Conservation (phyloP, 169 alveolate species). For the Plasmodium adleri region DNA sequence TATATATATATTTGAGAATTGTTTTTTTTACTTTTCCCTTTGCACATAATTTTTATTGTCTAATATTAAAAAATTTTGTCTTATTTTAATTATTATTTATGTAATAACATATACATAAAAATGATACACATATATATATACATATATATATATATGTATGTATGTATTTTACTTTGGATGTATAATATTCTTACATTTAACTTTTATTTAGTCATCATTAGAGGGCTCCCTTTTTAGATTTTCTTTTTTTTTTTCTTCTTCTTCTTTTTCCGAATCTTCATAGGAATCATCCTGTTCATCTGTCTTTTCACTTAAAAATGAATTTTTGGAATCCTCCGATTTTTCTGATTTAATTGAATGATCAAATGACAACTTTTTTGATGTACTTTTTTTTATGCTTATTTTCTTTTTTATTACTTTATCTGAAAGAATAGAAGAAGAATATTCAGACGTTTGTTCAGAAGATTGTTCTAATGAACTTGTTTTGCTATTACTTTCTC, state of each 20-base stretch:
- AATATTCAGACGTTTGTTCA: neutral
- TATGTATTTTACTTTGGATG: too few relatives aligned
- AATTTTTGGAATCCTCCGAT: too few relatives aligned
- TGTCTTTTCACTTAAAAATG: constrained; percentile 10
- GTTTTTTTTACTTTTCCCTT: too few relatives aligned
- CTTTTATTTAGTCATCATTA: neutral
- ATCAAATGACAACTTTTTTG: neutral
- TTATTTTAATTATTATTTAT: too few relatives aligned
- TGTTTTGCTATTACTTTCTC: neutral
- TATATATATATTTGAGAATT: too few relatives aligned
- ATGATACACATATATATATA: too few relatives aligned
- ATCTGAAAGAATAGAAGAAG: neutral
- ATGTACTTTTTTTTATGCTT: constrained; percentile 1
- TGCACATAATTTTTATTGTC: too few relatives aligned
- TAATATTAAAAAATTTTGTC: too few relatives aligned
- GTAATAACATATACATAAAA: too few relatives aligned
- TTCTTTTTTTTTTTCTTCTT: neutral
- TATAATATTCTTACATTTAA: too few relatives aligned
- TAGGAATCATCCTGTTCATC: constrained; percentile 39
- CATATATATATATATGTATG: too few relatives aligned
- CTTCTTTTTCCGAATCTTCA: constrained; percentile 35
- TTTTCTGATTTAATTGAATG: too few relatives aligned
- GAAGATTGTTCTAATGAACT: neutral
- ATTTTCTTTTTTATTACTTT: neutral
- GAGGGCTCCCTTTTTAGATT: neutral